Conservation (phyloP, 163 green algal species). For the Coccomyxa subellipsoidea region DNA sequence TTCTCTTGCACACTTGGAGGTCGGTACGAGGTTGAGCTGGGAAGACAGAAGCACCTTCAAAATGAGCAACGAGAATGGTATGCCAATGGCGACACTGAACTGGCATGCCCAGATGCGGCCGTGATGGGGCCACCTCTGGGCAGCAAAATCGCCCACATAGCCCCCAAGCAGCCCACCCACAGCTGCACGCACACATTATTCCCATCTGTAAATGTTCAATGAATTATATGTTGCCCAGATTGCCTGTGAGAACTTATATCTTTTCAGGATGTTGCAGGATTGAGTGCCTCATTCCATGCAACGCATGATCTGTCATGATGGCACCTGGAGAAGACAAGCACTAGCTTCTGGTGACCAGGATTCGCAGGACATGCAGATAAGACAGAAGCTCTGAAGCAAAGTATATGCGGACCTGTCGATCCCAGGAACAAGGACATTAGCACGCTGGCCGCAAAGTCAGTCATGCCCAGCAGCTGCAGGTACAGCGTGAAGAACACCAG, state of each 20-base stretch:
- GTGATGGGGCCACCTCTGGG: constrained; percentile 51
- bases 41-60: constrained; percentile 40
- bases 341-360: no score
- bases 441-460: constrained; percentile 32
- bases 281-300: no score
- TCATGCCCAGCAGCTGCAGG: constrained; percentile 60
- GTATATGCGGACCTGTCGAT: constrained; percentile 18
- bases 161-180: constrained; percentile 55
- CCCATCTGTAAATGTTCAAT: background rate
- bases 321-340: no score
- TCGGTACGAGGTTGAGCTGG: no score
- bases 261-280: no score
- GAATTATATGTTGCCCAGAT: no score
- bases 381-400: no score
- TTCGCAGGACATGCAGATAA: no score
- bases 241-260: no score
- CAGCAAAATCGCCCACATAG: constrained; percentile 54
- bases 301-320: no score
- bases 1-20: no score
- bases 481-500: constrained; percentile 67
- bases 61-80: constrained; percentile 52
- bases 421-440: constrained; percentile 43
- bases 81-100: constrained; percentile 55
- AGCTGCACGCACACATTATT: background rate
- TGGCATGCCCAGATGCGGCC: constrained; percentile 62